Base-by-base conservation (phyloP, 257 asterid genomes). In the Marsdenia floribunda region DNA sequence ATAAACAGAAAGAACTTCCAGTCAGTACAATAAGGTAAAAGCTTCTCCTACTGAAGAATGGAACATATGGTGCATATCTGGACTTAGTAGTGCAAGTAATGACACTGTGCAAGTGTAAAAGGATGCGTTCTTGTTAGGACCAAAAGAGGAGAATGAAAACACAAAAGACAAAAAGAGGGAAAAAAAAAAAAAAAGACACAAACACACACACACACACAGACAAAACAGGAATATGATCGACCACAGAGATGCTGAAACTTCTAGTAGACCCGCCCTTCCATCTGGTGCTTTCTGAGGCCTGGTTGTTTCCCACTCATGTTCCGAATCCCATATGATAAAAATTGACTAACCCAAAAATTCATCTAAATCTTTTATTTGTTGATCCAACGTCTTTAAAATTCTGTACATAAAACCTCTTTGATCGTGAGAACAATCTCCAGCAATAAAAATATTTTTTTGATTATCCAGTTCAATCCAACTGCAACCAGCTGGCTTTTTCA, bases 401-500 rank as follows among this genome's bases (percentile, higher is more conserved):
- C 73, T 78, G 74, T 81, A 82, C 72, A 92, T 90, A 42, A 68
- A 64, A 64, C 78, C 73, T 79, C 90, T 82, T 66, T 87, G 67
- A 9, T 90, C 88, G 80, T 92, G 97, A 82, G 85, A 88, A 71
- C 58, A 84, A 70, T 90, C 97, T 79, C 92, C 96, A 60, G 96
- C 96, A n/a, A 85, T 75, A 83, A 90, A 92, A 55, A 83, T 82
- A 74, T 74, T 82, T 74, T 87, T 90, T 67, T 75, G 78, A 68
- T 73, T 74, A 50, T 87, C 96, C 76, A 90, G 92, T 77, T 90
- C 96, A 79, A 90, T 85, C 97, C 96, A 92, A 85, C 97, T 92
- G 86, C 97, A 92, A 78, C 96, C 97, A 37, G 93, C 95, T 73
- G 96, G 91, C 88, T 90, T 92, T 82, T 90, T 89, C 81, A 87